Percentiles rank a stretch among this genome's conserved stretches.
These are phyloP conservation scores for Benincasa hispida DNA, from an alignment of 306 rosid genomes.

Conservation along the genomic window DNA sequence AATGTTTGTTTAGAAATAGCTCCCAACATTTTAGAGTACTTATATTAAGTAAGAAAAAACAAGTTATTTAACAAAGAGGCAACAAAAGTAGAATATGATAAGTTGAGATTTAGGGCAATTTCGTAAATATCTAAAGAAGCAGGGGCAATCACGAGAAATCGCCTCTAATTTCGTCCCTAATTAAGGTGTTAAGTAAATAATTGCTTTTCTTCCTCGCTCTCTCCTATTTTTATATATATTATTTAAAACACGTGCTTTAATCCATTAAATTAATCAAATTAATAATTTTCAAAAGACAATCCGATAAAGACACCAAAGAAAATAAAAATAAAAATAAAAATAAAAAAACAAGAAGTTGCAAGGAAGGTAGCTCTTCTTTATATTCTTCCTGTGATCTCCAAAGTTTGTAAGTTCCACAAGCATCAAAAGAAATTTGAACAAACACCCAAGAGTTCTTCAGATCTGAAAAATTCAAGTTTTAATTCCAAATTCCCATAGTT, in stretches of 20 bases:
- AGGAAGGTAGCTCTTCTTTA: not conserved
- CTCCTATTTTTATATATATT: not conserved
- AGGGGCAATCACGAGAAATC: not conserved
- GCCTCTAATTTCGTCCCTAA: not conserved
- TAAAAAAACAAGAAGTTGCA: constrained; percentile 13
- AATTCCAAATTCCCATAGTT: not conserved
- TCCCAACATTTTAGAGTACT: not conserved
- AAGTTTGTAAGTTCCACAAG: not conserved
- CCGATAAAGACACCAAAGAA: not conserved
- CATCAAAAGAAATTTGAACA: not conserved
- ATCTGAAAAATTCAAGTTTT: not conserved
- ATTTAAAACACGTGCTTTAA: constrained; percentile 55
- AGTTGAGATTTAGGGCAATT: not conserved
- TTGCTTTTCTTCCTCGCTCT: not conserved
- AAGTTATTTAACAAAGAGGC: not conserved
- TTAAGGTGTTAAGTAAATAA: not conserved
- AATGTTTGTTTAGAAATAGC: not conserved
- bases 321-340: constrained; percentile 7
- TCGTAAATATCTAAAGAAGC: not conserved
- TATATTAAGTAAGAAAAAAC: not conserved
- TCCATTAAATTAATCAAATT: not conserved
- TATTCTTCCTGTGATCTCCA: constrained; percentile 2
- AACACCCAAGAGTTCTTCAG: not conserved
- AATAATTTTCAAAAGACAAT: not conserved
- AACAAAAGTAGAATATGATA: not conserved